Conservation (phyloP, 2,329 filamentous ascomycete genomes). For the Coniochaeta ligniaria region DNA sequence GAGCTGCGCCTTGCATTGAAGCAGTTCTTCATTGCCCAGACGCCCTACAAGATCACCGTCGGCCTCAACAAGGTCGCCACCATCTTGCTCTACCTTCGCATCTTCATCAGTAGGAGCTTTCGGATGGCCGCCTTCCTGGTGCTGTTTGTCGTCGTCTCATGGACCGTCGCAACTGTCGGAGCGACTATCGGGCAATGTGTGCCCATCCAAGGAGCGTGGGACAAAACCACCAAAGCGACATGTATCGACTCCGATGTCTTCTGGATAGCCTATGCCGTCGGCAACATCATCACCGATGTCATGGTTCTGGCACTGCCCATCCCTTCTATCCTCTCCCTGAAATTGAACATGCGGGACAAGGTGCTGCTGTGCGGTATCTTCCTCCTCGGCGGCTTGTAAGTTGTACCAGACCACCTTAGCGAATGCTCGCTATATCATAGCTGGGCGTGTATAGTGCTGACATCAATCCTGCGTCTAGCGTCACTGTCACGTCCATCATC, state of each 20-base stretch:
- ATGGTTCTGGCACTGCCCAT: conserved; percentile 39
- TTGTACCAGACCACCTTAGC: too few species aligned
- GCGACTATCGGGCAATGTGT: conserved; percentile 43
- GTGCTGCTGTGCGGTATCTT: conserved; percentile 33
- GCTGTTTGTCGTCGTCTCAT: conserved; percentile 33
- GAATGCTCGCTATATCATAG: too few species aligned
- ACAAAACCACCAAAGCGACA: conserved; percentile 29
- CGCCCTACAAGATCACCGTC: conserved; percentile 47
- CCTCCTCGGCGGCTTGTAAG: conserved; percentile 33
- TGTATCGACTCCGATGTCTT: conserved; percentile 38
- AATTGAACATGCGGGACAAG: conserved; percentile 32
- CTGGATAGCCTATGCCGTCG: conserved; percentile 42
- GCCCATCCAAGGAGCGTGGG: conserved; percentile 38
- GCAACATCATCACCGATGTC: conserved; percentile 38
- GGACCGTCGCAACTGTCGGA: conserved; percentile 34
- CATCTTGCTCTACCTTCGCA: conserved; percentile 44
- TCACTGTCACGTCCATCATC: conserved; percentile 6
- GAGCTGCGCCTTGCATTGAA: conserved; percentile 15
- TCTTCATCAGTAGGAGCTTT: conserved; percentile 41
- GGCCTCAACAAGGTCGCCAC: conserved; percentile 47
- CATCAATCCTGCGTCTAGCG: conserved; percentile 1
- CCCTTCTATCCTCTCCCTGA: conserved; percentile 35
- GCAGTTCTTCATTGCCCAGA: conserved; percentile 43
- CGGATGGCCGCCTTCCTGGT: conserved; percentile 32
- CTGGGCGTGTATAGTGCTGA: background rate